Conservation (phyloP, 1,284 basidiomycete genomes). For the Amylostereum areolatum region DNA sequence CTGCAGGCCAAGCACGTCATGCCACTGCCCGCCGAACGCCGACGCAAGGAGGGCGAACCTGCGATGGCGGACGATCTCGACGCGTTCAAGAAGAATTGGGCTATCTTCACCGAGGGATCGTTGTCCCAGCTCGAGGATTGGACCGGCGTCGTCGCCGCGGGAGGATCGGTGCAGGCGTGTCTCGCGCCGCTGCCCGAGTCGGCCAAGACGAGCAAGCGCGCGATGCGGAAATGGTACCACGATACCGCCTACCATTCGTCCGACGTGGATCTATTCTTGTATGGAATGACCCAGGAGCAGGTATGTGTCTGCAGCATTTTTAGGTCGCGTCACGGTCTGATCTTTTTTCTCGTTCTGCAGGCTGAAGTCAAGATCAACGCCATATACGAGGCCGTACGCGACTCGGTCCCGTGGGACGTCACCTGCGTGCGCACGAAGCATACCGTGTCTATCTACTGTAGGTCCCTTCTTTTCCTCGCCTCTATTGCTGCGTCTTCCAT, state of each 20-base stretch:
- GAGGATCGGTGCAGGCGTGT: constrained; percentile 52
- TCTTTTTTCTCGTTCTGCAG: constrained; percentile 18
- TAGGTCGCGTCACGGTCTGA: too few species aligned
- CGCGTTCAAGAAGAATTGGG: too few species aligned
- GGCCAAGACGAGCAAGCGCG: constrained; percentile 43
- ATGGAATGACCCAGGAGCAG: constrained; percentile 48
- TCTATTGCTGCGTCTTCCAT: too few species aligned
- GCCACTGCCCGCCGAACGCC: too few species aligned
- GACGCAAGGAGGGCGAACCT: too few species aligned
- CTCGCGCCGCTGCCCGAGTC: constrained; percentile 41
- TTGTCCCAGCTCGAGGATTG: constrained; percentile 40
- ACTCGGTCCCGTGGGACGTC: constrained; percentile 59
- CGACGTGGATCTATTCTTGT: constrained; percentile 59
- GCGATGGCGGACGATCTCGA: too few species aligned
- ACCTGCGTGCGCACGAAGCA: constrained; percentile 59
- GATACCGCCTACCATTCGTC: constrained; percentile 47
- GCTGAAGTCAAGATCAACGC: constrained; percentile 50
- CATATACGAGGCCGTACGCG: constrained; percentile 56
- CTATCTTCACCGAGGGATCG: too few species aligned
- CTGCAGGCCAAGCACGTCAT: too few species aligned
- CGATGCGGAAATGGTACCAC: constrained; percentile 51
- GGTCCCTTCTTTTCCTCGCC: too few species aligned
- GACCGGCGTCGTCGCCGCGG: constrained; percentile 53
- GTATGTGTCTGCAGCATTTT: neutral
- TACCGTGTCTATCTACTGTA: constrained; percentile 56